Conservation (phyloP, 495 filamentous ascomycete species). For the Penicillium malachiteum region DNA sequence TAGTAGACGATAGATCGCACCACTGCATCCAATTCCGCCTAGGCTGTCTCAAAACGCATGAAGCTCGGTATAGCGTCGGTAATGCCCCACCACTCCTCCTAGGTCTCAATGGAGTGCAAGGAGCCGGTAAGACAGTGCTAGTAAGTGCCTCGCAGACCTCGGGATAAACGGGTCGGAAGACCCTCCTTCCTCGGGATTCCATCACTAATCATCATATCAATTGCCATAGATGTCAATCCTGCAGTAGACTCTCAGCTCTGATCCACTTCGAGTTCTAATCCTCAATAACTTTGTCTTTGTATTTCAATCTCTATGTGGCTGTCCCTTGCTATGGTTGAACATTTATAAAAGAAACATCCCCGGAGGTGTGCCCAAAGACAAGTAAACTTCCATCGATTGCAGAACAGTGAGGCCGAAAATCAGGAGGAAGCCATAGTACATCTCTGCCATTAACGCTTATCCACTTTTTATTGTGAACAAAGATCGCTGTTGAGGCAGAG, state of each 20-base stretch:
- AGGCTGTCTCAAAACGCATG: constrained; percentile 57
- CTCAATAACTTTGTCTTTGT: too few relatives aligned
- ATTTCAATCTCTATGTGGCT: too few relatives aligned
- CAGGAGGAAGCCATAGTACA: too few relatives aligned
- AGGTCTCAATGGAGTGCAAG: constrained; percentile 70
- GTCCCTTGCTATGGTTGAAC: too few relatives aligned
- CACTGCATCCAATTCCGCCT: constrained; percentile 86
- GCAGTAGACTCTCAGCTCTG: constrained; percentile 60
- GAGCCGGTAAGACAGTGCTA: constrained; percentile 88
- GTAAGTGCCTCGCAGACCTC: constrained; percentile 41
- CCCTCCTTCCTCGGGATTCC: not conserved
- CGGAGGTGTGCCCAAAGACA: too few relatives aligned
- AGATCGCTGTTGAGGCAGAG: not conserved
- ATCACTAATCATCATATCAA: not conserved
- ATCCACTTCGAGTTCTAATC: constrained; percentile 48
- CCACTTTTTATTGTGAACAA: not conserved
- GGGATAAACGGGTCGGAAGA: not conserved
- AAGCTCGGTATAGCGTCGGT: constrained; percentile 29
- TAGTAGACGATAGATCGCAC: constrained; percentile 83
- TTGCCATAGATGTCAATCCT: constrained; percentile 60
- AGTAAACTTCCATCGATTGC: too few relatives aligned
- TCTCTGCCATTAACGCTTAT: too few relatives aligned
- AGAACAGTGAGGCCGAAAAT: too few relatives aligned
- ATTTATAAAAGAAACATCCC: too few relatives aligned
- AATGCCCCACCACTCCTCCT: constrained; percentile 58